Evolutionary conservation across 371 early-diverging fungal species (phyloP).

Genomic region (Rhizopus microsporus): DNA sequence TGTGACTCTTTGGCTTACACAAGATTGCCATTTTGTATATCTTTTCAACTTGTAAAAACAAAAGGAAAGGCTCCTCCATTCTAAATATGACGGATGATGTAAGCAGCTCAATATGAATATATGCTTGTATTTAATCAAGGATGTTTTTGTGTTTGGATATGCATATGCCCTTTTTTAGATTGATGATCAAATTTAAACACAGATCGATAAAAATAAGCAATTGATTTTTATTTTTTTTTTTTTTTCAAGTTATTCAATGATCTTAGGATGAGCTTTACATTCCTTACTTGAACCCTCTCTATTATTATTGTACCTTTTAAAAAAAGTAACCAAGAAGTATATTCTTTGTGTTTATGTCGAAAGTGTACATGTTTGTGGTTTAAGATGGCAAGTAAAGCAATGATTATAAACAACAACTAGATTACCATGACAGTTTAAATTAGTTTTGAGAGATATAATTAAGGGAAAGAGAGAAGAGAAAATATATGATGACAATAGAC

Average conservation of each 20-base stretch:
- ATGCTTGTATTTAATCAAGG: too few species aligned
- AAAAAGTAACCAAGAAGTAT: too few species aligned
- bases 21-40: background rate
- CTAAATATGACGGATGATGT: too few species aligned
- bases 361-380: too few species aligned
- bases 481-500: background rate
- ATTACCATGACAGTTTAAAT: too few species aligned
- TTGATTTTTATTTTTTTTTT: background rate
- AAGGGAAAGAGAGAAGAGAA: background rate
- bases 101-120: too few species aligned
- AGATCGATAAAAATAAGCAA: background rate
- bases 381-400: background rate
- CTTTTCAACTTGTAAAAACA: background rate
- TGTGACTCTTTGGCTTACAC: background rate
- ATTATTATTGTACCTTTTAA: background rate
- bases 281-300: slow-evolving; percentile 12
- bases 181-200: background rate
- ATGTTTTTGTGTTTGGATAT: too few species aligned
- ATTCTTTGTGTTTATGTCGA: background rate
- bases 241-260: background rate
- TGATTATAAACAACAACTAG: background rate
- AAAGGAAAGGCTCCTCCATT: too few species aligned
- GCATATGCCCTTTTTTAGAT: too few species aligned
- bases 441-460: background rate
- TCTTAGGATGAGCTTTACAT: slow-evolving; percentile 1